Conservation (phyloP, 306 rosid species). For the Prunus persica region DNA sequence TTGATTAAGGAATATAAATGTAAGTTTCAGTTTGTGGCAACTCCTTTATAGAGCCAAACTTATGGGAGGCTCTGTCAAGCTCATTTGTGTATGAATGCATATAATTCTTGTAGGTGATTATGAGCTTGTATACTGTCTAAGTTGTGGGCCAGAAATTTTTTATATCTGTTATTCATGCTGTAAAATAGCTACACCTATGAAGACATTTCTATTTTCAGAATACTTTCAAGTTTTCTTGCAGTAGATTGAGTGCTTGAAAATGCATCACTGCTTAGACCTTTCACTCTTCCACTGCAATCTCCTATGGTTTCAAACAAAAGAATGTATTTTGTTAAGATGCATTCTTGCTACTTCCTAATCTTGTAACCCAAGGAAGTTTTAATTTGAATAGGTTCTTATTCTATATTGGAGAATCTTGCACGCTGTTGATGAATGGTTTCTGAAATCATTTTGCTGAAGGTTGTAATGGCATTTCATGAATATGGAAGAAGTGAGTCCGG, state of each 20-base stretch:
- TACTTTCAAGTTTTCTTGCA: not conserved
- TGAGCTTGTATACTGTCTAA: not conserved
- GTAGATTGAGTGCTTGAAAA: conserved; percentile 7
- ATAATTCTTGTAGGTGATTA: not conserved
- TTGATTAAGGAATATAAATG: not conserved
- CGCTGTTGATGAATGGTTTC: conserved; percentile 23
- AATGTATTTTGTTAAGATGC: conserved; percentile 17
- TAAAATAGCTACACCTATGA: not conserved
- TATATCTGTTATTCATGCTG: not conserved
- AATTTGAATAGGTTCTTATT: not conserved
- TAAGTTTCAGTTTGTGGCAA: too few species aligned
- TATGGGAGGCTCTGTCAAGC: not conserved
- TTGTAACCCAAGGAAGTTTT: not conserved
- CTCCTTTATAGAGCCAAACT: not conserved
- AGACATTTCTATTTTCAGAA: not conserved
- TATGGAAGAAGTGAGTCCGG: conserved; percentile 68
- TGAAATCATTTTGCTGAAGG: conserved; percentile 54
- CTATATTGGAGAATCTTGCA: conserved; percentile 20
- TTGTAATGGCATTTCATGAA: conserved; percentile 94
- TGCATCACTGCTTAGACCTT: conserved; percentile 1
- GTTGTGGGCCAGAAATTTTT: not conserved
- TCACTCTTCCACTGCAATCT: not conserved
- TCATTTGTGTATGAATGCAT: not conserved
- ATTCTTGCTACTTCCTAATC: not conserved
- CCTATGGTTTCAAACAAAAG: not conserved